Base-by-base conservation (phyloP, 768 basidiomycete genomes). In the Termitomyces sp. region DNA sequence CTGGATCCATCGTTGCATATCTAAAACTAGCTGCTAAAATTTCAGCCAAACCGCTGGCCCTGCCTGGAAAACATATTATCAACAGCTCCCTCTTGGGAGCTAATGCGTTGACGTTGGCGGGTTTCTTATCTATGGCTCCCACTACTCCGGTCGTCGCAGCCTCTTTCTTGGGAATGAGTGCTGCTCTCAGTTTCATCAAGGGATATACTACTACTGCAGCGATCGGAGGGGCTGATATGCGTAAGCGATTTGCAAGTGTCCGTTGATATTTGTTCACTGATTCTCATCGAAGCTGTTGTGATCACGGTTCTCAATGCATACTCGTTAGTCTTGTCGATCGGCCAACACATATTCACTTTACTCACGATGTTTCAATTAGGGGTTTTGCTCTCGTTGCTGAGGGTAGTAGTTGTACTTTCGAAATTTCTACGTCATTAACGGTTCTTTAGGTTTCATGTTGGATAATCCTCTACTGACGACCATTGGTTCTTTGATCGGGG, bases 191-290 rank as follows among this genome's bases (percentile, higher is more conserved):
- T 65, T 94, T 94, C 70, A 78, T 89, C 59, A 91, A 91, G 66
- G 92, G 92, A 5, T 89, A 79, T 69, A 94, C 92, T 0, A 90
- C 89, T 2, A 93, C 91, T 9, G 88, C 92, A 12, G 89, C 92
- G n/a, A 91, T 94, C 59, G 92, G 92, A 50, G 92, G 92, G 11
- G 92, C 92, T 27, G 92, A 94, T 66, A 94, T 94, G 92, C 92
- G 91, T 92, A 64, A 55, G 89, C 78, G 21, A 37, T 5, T 11
- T 51, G 14, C n/a, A 46, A 25, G 4, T 23, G 37, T 58, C 45
- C 25, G 34, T 17, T 30, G n/a, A 23, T 35, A 10, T 56, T 43
- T 42, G 32, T 14, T 46, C n/a, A 56, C 46, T 40, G 37, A 39
- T 32, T 55, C 63, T 62, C 28, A 63, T 48, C 23, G 4, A 43